Percentiles rank a stretch among this genome's conserved stretches.
These are phyloP conservation scores for Solanum arcanum DNA, from an alignment of 257 asterid genomes.

Conservation along the genomic window DNA sequence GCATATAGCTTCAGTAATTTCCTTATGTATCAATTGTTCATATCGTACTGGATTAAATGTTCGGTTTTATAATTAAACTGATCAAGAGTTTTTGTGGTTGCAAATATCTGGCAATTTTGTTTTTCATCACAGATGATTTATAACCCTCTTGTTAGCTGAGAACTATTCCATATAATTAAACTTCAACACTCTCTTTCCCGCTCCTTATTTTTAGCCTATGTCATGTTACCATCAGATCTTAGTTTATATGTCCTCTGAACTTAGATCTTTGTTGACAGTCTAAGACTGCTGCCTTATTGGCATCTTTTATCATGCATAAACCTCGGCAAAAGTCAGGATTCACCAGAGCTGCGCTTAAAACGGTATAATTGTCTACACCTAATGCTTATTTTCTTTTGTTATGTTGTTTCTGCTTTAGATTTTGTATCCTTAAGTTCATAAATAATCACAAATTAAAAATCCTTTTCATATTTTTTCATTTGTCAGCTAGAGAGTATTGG, in stretches of 20 bases:
- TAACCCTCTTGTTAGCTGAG: background rate
- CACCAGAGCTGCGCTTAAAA: constrained; percentile 69
- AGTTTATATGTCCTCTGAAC: constrained; percentile 3
- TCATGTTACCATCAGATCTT: background rate
- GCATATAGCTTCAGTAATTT: background rate
- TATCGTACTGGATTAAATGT: background rate
- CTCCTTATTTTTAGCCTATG: background rate
- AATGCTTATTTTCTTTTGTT: background rate
- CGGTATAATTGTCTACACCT: constrained; percentile 29
- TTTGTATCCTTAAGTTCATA: background rate
- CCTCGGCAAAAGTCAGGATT: constrained; percentile 56
- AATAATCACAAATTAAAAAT: background rate
- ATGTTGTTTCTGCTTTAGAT: background rate
- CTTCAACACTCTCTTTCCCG: background rate
- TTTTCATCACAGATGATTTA: background rate
- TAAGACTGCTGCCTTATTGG: constrained; percentile 70
- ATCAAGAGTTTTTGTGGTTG: background rate
- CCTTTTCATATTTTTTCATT: background rate
- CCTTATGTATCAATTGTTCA: background rate
- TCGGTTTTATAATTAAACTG: background rate
- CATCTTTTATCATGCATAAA: constrained; percentile 74
- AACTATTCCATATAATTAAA: background rate
- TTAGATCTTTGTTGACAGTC: constrained; percentile 39
- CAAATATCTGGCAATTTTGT: background rate
- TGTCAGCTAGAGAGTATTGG: constrained; percentile 65